phyloP scores from a whole-genome alignment of 257 asterid genomes.

The Plantago major region DNA sequence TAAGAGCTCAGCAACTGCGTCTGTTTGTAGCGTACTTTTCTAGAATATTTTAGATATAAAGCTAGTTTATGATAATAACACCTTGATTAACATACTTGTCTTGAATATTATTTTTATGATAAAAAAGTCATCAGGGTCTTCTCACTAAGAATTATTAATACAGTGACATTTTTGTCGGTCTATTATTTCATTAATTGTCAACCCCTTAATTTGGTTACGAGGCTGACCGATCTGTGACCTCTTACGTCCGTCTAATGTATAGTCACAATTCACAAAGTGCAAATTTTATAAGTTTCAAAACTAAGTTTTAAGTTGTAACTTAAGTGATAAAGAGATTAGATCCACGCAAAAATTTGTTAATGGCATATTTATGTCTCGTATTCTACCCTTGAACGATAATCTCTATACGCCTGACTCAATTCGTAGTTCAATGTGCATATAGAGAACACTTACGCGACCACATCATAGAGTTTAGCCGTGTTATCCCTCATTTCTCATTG shows the following conservation, averaged over 20 bases:
- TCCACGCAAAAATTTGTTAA: no score
- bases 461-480: no score
- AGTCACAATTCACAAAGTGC: background rate
- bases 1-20: conserved; percentile 40
- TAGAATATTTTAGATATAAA: conserved; percentile 27
- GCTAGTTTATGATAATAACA: conserved; percentile 34
- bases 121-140: conserved; percentile 30
- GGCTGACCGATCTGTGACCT: conserved; percentile 20
- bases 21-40: conserved; percentile 7
- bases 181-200: conserved; percentile 33
- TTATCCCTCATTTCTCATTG: no score
- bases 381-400: no score
- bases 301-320: background rate
- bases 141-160: conserved; percentile 23
- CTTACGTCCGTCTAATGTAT: background rate
- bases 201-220: conserved; percentile 19
- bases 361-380: no score
- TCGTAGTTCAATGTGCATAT: no score
- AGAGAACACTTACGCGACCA: no score
- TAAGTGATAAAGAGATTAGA: no score
- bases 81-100: conserved; percentile 19
- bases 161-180: background rate
- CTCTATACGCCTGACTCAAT: no score
- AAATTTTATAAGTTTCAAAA: background rate
- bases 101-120: background rate